Evolutionary conservation across 768 basidiomycete genomes (phyloP), one percentile per base, ranked within the genome.

Genomic region (Calvatia gigantea): DNA sequence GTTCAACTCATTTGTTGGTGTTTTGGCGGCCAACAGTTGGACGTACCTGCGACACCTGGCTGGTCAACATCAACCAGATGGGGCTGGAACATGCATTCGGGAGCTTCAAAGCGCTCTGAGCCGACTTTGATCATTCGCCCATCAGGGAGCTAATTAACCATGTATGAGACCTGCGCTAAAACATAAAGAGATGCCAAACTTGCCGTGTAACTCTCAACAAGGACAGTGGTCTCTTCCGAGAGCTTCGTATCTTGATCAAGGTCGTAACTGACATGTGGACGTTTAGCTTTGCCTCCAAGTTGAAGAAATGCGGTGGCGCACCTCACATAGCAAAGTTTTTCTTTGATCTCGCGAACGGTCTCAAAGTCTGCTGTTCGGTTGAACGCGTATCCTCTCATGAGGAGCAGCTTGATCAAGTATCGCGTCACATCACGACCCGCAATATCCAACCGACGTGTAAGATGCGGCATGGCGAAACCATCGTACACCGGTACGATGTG

Each of bases 301-400:
- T 39, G 6, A 4, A 33, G 37, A 32, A 25, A 33, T n/a, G 14
- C 11, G 12, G 31, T 14, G 27, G 32, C 37, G 47, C 60, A 94
- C 92, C 91, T 96, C 65, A 97, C 91, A 67, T 98, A 99, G 74
- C 97, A 99, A 42, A 98, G 72, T 70, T 95, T 97, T 78, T 99
- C 97, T 74, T 99, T 99, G 75, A 99, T 98, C 70, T 97, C 93
- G 29, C 96, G 77, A 19, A 99, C 97, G 2, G 97, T 99, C 76
- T 99, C 97, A 65, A 99, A 99, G 74, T 99, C 97, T 25, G 97
- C 97, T 2, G 97, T 99, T 37, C 97, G 86, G 74, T 99, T 98
- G 82, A 99, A 98, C 1, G 97, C 97, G 70, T 99, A 98, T n/a
- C 97, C 97, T n/a, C 96, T 86, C 95, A 98, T 98, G 63, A 98